Evolutionary conservation across 306 rosid species (phyloP).

Genomic region (Styphnolobium japonicum): DNA sequence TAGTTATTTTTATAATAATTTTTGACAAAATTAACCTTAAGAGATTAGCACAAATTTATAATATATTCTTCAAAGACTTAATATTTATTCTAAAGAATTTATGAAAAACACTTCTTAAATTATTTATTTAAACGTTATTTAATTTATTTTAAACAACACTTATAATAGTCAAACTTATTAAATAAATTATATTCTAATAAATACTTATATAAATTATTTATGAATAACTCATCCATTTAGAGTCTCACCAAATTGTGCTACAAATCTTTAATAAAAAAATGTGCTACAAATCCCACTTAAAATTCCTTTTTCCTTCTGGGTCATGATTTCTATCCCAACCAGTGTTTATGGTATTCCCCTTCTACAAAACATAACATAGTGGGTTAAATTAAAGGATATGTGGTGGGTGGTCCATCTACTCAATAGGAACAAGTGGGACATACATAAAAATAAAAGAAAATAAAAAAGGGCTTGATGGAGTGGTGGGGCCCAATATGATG

Average conservation of each 20-base stretch:
- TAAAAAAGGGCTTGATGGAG: background rate
- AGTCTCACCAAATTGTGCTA: background rate
- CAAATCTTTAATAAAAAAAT: too few relatives aligned
- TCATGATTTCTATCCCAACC: background rate
- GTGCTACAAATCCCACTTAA: background rate
- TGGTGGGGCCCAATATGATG: background rate
- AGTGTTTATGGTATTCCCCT: background rate
- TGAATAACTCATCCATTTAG: background rate
- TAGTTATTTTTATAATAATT: too few relatives aligned
- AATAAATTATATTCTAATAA: too few relatives aligned
- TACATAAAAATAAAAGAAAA: slow-evolving; percentile 2
- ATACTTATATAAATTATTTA: too few relatives aligned
- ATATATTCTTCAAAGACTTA: too few relatives aligned
- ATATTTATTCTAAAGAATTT: too few relatives aligned
- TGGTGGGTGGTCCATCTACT: slow-evolving; percentile 18
- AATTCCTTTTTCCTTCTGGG: background rate
- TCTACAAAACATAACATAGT: background rate
- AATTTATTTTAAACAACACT: too few relatives aligned
- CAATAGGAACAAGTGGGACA: background rate
- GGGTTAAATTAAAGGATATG: slow-evolving; percentile 5
- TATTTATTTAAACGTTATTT: too few relatives aligned
- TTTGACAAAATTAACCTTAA: too few relatives aligned
- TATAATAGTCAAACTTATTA: too few relatives aligned
- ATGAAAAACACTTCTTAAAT: too few relatives aligned
- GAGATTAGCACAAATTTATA: too few relatives aligned